Evolutionary conservation across 495 filamentous ascomycete genomes (phyloP), one percentile per base, ranked within the genome.

Genomic region (Evernia prunastri): DNA sequence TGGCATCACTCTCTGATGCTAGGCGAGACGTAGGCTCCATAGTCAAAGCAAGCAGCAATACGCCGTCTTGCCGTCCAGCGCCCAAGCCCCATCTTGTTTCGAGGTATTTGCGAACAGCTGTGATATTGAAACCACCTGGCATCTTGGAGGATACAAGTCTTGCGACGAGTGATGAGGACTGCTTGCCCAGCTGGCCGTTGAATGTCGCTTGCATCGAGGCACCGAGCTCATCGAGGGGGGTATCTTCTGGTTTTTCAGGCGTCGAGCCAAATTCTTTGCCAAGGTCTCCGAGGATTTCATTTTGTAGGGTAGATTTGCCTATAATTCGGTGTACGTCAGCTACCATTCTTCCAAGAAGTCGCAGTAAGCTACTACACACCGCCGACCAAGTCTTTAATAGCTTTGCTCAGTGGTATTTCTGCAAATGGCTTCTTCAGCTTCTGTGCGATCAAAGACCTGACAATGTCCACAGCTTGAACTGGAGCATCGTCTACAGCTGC

Each of bases 61-160:
- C 91, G 66, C 92, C 91, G 73, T 97, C 95, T 73, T 99, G 94
- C 68, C 95, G 82, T 29, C 95, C 95, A 39, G 88, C 73, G 7
- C 81, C 90, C 60, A 99, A 77, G 40, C 94, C 95, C 91, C 92
- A 99, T 72, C 91, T 81, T 9, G 92, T 93, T 77, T 96, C 91
- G 29, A 99, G 75, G 69, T 97, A 94, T 78, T 99, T 97, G 57
- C 93, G 83, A 17, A 94, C 90, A 3, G 88, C 81, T 68, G 93
- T 96, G 72, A 97, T 97, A 73, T 97, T 99, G 82, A 97, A 99
- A 57, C 94, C 94, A 72, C 92, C 95, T 39, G 94, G 95, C 94
- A 99, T 97, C 76, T 99, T 99, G 8, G 94, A 96, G 6, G 95
- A 97, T 35, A 99, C 92, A 72, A 97, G 80, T 65, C 93, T 86